These are phyloP conservation scores for Apophysomyces elegans DNA, from an alignment of 371 early-diverging fungal species.

Conservation along the genomic window DNA sequence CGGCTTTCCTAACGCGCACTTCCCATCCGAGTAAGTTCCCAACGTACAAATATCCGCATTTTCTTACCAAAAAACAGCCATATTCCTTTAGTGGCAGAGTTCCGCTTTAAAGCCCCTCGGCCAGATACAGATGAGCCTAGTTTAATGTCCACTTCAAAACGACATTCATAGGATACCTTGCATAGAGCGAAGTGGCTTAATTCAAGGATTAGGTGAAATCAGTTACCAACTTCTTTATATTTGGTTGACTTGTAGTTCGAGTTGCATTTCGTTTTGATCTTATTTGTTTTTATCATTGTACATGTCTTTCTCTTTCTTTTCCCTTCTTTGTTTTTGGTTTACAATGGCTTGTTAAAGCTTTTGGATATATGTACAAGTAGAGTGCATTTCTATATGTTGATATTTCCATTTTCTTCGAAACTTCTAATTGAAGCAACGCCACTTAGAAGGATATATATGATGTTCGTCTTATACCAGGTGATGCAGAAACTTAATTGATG, in stretches of 20 bases:
- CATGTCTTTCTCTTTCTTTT: background rate
- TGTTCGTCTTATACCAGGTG: too few species aligned
- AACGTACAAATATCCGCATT: background rate
- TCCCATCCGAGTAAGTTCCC: slow-evolving; percentile 85
- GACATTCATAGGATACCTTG: background rate
- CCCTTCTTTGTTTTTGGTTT: background rate
- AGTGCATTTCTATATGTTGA: too few species aligned
- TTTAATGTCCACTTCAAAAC: background rate
- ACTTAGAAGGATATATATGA: too few species aligned
- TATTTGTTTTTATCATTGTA: background rate
- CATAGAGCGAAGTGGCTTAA: background rate
- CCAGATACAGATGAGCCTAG: background rate
- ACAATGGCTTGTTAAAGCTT: background rate
- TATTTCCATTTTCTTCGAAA: too few species aligned
- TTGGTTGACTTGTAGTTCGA: background rate
- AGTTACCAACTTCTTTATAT: background rate
- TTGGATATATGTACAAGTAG: background rate
- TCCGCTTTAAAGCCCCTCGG: background rate
- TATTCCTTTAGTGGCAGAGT: background rate
- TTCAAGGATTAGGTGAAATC: background rate
- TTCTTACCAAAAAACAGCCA: background rate
- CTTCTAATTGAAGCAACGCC: too few species aligned
- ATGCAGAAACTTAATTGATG: too few species aligned
- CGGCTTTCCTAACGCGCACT: slow-evolving; percentile 95
- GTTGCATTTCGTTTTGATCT: background rate